A percentile compares a stretch with the other conserved stretches of the same genome.
Conservation (phyloP, 1,284 basidiomycete genomes). For the Tremellales sp. region DNA sequence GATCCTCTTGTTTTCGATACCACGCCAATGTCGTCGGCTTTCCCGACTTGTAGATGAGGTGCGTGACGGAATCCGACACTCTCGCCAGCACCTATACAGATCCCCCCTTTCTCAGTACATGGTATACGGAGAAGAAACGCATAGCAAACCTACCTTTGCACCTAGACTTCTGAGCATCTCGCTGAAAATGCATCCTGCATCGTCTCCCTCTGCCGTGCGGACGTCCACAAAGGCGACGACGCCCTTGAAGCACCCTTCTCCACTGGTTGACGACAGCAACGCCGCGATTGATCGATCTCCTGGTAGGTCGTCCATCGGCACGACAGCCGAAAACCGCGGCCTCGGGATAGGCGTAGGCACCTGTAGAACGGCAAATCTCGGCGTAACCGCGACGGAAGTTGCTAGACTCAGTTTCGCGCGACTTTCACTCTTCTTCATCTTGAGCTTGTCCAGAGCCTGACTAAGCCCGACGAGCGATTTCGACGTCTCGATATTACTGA, state of each 20-base stretch:
- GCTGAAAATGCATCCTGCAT: conserved; percentile 74
- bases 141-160: conserved; percentile 60
- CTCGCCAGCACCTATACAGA: conserved; percentile 51
- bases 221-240: conserved; percentile 89
- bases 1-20: conserved; percentile 61
- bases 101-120: neutral
- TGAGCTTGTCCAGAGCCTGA: conserved; percentile 41
- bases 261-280: conserved; percentile 24
- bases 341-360: no score
- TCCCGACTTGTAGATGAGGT: conserved; percentile 88
- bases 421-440: conserved; percentile 20
- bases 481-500: conserved; percentile 33
- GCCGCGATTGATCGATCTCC: conserved; percentile 27
- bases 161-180: conserved; percentile 79
- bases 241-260: conserved; percentile 55
- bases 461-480: conserved; percentile 37
- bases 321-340: neutral
- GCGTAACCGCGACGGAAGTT: neutral
- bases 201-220: conserved; percentile 76
- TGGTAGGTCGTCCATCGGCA: neutral
- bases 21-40: conserved; percentile 68
- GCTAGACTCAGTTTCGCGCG: neutral
- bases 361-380: neutral
- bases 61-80: conserved; percentile 62
- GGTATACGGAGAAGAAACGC: neutral